Conservation (phyloP, 2,329 filamentous ascomycete genomes). For the Ophiognomonia clavigignenti-juglandacearum region DNA sequence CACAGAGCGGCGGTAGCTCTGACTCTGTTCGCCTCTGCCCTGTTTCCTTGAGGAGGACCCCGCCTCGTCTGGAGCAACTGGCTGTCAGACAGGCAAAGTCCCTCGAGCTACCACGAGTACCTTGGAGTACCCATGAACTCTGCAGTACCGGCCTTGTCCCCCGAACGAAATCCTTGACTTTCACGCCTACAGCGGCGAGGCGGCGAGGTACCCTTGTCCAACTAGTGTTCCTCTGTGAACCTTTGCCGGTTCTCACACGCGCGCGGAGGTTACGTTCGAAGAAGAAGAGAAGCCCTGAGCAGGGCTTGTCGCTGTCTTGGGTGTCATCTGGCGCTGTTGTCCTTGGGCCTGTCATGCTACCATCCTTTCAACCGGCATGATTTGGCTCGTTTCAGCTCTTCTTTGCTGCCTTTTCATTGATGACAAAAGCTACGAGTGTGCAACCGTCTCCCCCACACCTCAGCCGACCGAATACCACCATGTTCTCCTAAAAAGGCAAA, state of each 20-base stretch:
- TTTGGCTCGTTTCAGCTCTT: slow-evolving; percentile 39
- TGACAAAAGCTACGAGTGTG: too few relatives aligned
- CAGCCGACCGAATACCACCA: slow-evolving; percentile 10
- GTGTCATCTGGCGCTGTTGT: slow-evolving; percentile 14
- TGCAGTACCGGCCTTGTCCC: slow-evolving; percentile 11
- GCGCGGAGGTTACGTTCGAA: too few relatives aligned
- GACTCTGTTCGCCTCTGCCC: slow-evolving; percentile 14
- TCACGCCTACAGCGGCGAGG: slow-evolving; percentile 18
- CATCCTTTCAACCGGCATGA: slow-evolving; percentile 34
- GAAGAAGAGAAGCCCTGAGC: slow-evolving; percentile 14
- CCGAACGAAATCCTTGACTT: slow-evolving; percentile 1
- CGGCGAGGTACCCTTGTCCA: slow-evolving; percentile 13
- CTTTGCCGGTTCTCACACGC: slow-evolving; percentile 3
- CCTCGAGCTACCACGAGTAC: slow-evolving; percentile 7
- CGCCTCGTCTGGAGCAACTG: slow-evolving; percentile 10
- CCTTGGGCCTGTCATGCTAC: slow-evolving; percentile 32
- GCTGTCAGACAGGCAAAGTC: slow-evolving; percentile 10
- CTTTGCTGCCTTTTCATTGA: slow-evolving; percentile 1
- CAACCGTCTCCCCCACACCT: slow-evolving; percentile 8
- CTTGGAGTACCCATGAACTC: slow-evolving; percentile 6
- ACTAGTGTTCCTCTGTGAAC: background rate
- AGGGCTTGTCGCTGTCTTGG: slow-evolving; percentile 20
- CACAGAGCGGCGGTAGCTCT: slow-evolving; percentile 17
- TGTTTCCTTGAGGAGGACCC: slow-evolving; percentile 15
- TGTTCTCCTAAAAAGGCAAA: slow-evolving; percentile 7